Evolutionary conservation across 2,329 filamentous ascomycete genomes (phyloP).

Genomic region (Penicillium hesseltinei): DNA sequence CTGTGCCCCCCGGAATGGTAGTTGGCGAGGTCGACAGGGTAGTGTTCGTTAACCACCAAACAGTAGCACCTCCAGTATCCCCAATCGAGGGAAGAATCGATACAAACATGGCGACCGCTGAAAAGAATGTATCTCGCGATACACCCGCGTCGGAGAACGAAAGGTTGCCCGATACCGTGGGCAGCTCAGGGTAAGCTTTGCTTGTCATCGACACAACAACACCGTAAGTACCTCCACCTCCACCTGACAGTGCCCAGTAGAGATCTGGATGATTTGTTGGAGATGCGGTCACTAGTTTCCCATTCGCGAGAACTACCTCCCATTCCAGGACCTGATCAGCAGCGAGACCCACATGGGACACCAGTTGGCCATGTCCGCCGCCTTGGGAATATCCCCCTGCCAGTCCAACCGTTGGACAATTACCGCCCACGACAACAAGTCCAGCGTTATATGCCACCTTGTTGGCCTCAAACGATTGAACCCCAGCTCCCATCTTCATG

Average conservation of each 20-base stretch:
- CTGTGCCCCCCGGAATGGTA: neutral
- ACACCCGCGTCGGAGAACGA: conserved; percentile 2
- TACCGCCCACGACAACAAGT: neutral
- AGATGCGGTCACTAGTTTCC: conserved; percentile 14
- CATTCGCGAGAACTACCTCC: conserved; percentile 40
- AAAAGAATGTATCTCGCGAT: conserved; percentile 4
- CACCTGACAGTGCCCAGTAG: conserved; percentile 25
- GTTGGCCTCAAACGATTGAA: conserved; percentile 12
- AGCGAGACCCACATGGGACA: conserved; percentile 44
- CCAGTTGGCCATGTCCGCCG: conserved; percentile 45
- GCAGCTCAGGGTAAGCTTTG: conserved; percentile 13
- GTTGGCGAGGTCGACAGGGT: neutral
- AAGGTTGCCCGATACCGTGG: conserved; percentile 9
- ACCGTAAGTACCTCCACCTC: conserved; percentile 19
- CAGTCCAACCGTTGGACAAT: conserved; percentile 13
- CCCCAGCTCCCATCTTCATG: conserved; percentile 11
- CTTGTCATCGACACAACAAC: conserved; percentile 15
- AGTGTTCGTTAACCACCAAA: conserved; percentile 8
- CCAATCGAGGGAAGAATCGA: conserved; percentile 7
- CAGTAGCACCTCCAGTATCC: conserved; percentile 11
- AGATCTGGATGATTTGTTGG: conserved; percentile 18
- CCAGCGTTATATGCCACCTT: neutral
- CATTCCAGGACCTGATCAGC: conserved; percentile 34
- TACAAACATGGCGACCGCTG: conserved; percentile 1
- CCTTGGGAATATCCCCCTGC: conserved; percentile 42